Percentiles rank a stretch among this genome's conserved stretches.
These are phyloP conservation scores for Solanum corneliomulleri DNA, from an alignment of 257 asterid species.

Conservation along the genomic window DNA sequence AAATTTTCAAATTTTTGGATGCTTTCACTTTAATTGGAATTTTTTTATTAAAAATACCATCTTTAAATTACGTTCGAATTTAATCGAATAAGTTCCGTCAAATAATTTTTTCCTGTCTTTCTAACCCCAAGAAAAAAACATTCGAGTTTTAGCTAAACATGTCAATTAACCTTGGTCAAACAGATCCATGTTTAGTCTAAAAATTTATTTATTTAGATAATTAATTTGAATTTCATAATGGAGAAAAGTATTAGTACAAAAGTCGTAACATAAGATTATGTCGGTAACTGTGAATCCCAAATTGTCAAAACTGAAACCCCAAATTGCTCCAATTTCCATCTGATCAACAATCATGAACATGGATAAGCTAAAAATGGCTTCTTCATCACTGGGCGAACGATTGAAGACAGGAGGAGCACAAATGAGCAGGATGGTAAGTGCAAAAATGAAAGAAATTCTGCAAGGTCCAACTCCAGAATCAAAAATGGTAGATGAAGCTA, in stretches of 20 bases:
- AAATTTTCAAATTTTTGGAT: too few species aligned
- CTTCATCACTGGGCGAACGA: constrained; percentile 72
- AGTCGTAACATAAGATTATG: neutral
- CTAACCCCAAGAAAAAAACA: neutral
- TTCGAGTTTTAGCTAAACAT: neutral
- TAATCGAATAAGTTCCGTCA: too few species aligned
- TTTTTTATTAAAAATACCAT: too few species aligned
- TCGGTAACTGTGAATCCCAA: neutral
- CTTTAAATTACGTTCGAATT: fast-evolving
- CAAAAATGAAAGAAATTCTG: constrained; percentile 72
- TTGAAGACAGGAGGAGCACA: constrained; percentile 65
- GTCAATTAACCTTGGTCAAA: neutral
- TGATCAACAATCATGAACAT: constrained; percentile 44
- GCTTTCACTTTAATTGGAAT: too few species aligned
- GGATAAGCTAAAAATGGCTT: constrained; percentile 70
- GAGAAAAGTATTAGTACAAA: neutral
- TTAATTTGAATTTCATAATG: neutral
- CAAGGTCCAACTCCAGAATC: constrained; percentile 82
- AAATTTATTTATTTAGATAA: neutral
- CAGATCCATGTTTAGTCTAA: neutral
- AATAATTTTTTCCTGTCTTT: neutral
- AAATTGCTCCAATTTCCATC: neutral
- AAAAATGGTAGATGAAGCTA: constrained; percentile 79
- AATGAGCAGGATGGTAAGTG: constrained; percentile 66
- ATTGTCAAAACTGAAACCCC: neutral